Evolutionary conservation across 2,329 filamentous ascomycete species (phyloP).

Genomic region (Graphilbum ipis-grandicollis): DNA sequence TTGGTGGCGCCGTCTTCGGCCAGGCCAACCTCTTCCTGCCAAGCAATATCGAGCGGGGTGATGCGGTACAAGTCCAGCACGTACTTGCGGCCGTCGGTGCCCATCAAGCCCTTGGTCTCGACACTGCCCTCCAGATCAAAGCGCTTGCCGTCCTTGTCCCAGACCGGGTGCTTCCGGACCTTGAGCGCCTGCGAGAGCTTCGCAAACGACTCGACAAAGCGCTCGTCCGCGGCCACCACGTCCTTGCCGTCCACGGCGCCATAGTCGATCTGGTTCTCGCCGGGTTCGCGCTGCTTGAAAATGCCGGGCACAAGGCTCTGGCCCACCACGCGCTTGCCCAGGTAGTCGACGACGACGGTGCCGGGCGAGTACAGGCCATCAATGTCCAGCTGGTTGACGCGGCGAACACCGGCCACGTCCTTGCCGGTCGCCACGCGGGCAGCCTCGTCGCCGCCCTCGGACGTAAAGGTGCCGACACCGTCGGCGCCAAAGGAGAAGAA

Average conservation of each 20-base stretch:
- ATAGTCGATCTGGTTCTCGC: constrained; percentile 98
- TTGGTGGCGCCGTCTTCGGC: background rate
- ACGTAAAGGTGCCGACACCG: constrained; percentile 91
- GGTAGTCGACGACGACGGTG: constrained; percentile 90
- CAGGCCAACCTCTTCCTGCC: constrained; percentile 63
- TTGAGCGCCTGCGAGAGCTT: constrained; percentile 81
- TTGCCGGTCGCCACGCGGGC: constrained; percentile 92
- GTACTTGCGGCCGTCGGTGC: constrained; percentile 92
- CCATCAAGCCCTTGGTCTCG: constrained; percentile 93
- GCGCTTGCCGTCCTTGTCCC: constrained; percentile 87
- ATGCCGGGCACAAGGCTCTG: constrained; percentile 98
- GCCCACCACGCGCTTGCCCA: constrained; percentile 90
- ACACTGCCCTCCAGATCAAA: constrained; percentile 91
- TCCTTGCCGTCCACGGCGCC: constrained; percentile 96
- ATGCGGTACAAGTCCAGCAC: constrained; percentile 93
- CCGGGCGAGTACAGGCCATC: constrained; percentile 87
- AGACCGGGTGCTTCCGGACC: constrained; percentile 89
- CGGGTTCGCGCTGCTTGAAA: constrained; percentile 94
- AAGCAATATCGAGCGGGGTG: constrained; percentile 76
- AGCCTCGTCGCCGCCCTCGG: constrained; percentile 90
- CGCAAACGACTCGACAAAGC: constrained; percentile 68
- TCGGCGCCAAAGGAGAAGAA: constrained; percentile 98
- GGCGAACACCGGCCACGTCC: constrained; percentile 82
- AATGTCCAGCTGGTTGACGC: constrained; percentile 95
- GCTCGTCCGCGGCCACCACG: constrained; percentile 75